phyloP scores from a whole-genome alignment of 345 rosid genomes.

The Corchorus olitorius region DNA sequence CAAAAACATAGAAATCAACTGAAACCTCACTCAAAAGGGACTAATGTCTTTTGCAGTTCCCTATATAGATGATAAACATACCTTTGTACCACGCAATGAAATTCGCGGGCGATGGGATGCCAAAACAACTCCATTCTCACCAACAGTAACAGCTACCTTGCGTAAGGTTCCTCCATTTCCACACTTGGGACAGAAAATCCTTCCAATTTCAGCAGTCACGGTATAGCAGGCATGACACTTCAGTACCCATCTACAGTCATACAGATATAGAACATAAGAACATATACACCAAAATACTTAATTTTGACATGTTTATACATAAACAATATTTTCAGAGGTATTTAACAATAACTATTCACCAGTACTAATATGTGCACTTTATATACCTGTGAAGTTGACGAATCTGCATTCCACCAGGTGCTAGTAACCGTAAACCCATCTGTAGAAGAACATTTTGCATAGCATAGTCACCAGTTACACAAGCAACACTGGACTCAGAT shows the following conservation, averaged over 20 bases:
- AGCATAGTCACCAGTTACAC: constrained; percentile 90
- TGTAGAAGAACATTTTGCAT: constrained; percentile 97
- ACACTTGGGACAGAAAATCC: constrained; percentile 88
- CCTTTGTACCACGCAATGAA: constrained; percentile 81
- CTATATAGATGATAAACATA: constrained; percentile 30
- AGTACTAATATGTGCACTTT: not conserved
- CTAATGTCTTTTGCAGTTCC: not conserved
- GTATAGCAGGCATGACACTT: constrained; percentile 96
- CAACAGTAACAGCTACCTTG: constrained; percentile 81
- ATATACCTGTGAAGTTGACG: constrained; percentile 81
- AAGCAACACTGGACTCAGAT: constrained; percentile 93
- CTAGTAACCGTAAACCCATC: constrained; percentile 90
- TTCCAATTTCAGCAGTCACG: constrained; percentile 80
- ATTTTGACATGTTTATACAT: not conserved
- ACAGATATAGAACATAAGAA: constrained; percentile 21
- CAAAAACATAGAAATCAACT: not conserved
- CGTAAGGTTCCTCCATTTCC: constrained; percentile 95
- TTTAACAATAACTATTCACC: not conserved
- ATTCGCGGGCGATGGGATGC: constrained; percentile 70
- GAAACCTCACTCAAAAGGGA: not conserved
- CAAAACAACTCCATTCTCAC: constrained; percentile 71
- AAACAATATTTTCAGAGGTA: not conserved
- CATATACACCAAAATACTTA: constrained; percentile 6
- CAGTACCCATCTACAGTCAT: constrained; percentile 73
- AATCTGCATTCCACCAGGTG: constrained; percentile 92